phyloP scores from a whole-genome alignment of 2,329 filamentous ascomycete genomes.

The Penicillium nordicum region DNA sequence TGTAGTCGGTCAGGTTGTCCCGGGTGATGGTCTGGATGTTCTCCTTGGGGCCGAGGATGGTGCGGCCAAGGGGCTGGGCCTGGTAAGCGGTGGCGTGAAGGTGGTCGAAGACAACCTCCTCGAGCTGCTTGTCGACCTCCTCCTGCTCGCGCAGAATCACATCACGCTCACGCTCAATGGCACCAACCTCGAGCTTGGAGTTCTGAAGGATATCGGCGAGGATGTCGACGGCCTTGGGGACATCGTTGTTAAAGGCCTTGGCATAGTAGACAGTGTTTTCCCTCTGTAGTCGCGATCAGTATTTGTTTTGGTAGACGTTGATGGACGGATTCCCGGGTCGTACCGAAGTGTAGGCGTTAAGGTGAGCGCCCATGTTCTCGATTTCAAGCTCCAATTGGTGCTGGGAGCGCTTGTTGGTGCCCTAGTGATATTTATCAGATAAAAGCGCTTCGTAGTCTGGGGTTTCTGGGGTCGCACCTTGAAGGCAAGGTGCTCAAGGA shows the following conservation, averaged over 20 bases:
- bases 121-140: conserved; percentile 99
- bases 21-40: conserved; percentile 97
- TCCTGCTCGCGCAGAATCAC: conserved; percentile 98
- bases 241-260: conserved; percentile 97
- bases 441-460: neutral
- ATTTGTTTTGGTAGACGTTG: conserved; percentile 14
- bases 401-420: conserved; percentile 89
- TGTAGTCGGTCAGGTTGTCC: conserved; percentile 88
- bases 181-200: conserved; percentile 90
- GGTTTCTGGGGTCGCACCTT: conserved; percentile 62
- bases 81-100: conserved; percentile 98
- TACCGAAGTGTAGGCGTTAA: conserved; percentile 99
- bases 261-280: conserved; percentile 99
- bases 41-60: conserved; percentile 94
- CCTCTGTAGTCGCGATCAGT: conserved; percentile 57
- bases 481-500: conserved; percentile 99
- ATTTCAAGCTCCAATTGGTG: conserved; percentile 99
- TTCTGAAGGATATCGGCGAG: conserved; percentile 99
- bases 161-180: conserved; percentile 96
- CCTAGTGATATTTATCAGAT: conserved; percentile 46
- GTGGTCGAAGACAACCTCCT: conserved; percentile 99
- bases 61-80: conserved; percentile 91
- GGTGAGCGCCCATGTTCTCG: conserved; percentile 99
- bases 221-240: conserved; percentile 94
- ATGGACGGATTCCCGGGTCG: conserved; percentile 35